phyloP scores from a whole-genome alignment of 805 yeast species.

The Wickerhamomyces hampshirensis region DNA sequence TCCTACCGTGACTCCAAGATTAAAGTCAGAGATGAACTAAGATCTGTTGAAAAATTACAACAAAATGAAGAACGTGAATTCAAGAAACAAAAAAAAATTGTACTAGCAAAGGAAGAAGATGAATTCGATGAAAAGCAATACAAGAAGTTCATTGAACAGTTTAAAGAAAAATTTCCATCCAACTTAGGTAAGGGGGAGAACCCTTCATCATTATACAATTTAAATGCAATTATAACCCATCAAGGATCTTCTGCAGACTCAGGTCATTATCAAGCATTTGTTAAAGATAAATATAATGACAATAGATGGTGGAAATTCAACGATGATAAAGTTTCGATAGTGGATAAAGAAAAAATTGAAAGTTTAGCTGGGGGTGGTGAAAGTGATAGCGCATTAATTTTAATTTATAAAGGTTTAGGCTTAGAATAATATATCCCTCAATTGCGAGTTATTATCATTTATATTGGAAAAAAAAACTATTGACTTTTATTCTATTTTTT shows the following conservation, averaged over 20 bases:
- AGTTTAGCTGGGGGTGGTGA: slow-evolving; percentile 95
- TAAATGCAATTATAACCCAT: slow-evolving; percentile 83
- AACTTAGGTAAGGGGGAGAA: slow-evolving; percentile 60
- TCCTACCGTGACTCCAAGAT: slow-evolving; percentile 62
- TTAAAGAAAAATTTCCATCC: slow-evolving; percentile 40
- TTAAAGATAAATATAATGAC: slow-evolving; percentile 67
- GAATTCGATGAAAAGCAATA: slow-evolving; percentile 41
- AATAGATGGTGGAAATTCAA: slow-evolving; percentile 92
- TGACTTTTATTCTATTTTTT: neutral
- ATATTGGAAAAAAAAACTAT: neutral
- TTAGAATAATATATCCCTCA: slow-evolving; percentile 37
- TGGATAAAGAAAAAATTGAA: slow-evolving; percentile 80
- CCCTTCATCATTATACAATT: slow-evolving; percentile 82
- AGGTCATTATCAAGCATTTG: slow-evolving; percentile 94
- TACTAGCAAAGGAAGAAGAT: slow-evolving; percentile 47
- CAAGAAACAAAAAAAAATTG: slow-evolving; percentile 46
- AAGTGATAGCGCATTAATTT: slow-evolving; percentile 88
- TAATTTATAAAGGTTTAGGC: slow-evolving; percentile 81
- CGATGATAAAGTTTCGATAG: slow-evolving; percentile 80
- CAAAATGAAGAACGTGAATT: slow-evolving; percentile 68
- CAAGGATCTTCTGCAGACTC: slow-evolving; percentile 95
- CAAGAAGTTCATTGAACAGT: slow-evolving; percentile 47
- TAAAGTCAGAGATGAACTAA: slow-evolving; percentile 69
- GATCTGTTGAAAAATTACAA: slow-evolving; percentile 69
- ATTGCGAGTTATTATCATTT: neutral